Base-by-base conservation (phyloP, 805 yeast species). In the Metschnikowia peoriensis region DNA sequence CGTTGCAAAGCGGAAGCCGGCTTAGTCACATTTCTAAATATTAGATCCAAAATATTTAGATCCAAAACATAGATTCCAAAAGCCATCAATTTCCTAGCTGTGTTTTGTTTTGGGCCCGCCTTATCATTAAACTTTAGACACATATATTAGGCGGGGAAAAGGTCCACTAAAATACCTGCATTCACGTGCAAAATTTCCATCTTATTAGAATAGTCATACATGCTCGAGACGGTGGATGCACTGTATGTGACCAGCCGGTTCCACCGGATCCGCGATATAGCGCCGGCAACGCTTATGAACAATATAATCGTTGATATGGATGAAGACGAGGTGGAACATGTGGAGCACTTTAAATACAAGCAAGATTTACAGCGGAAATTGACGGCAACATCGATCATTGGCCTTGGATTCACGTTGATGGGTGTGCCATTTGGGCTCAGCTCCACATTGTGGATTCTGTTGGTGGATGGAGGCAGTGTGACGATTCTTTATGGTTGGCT, bases 341-440 rank as follows among this genome's bases (percentile, higher is more conserved):
- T 86, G 12, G 91, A 86, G 57, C 87, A 84, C 60, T 86, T 88
- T 73, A 81, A 82, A 50, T 88, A 88, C 65, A 85, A 85, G 58
- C 91, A 86, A 63, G 88, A 84, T 44, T 70, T 88, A 53, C 83
- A 82, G 53, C 76, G 89, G 59, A 83, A 85, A 55, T 75, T 88
- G 51, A 84, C 89, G 0, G 84, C 86, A 10, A 73, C 83, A 1
- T 85, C 92, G 0, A 82, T 88, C 43, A 80, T 88, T 22, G 96
- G 94, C 4, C 70, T 88, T 27, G 93, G 94, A 0, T 87, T 88
- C 64, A 83, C 91, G 1, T 69, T 88, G 34, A 86, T 88, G 92
- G 88, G 89, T 41, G 92, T 89, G 0, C 93, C 92, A 0, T 78
- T 87, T 60, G 91, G 93, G 1, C 77, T 88, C 60, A 82, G 90